A percentile compares a stretch with the other conserved stretches of the same genome.
Conservation (phyloP, 108 stramenopile species). For the Skeletonema menzelii region DNA sequence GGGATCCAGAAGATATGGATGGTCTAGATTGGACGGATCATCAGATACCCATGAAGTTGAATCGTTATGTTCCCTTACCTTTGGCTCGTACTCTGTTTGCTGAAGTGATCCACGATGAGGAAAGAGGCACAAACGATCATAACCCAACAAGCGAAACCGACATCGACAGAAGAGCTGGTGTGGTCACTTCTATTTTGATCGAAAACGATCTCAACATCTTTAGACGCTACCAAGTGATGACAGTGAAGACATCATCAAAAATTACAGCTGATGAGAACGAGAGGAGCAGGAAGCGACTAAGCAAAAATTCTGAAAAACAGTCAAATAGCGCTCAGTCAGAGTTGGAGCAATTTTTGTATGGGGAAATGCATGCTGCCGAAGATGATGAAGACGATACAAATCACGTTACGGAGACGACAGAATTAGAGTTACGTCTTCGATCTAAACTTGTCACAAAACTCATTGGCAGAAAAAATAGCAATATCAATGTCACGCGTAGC, state of each 20-base stretch:
- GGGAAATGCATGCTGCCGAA: slow-evolving; percentile 22
- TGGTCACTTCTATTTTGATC: slow-evolving; percentile 26
- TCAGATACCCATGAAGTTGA: slow-evolving; percentile 11
- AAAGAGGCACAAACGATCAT: background rate
- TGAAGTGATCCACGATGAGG: slow-evolving; percentile 29
- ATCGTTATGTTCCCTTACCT: slow-evolving; percentile 33
- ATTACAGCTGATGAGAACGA: slow-evolving; percentile 1
- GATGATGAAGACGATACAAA: slow-evolving; percentile 15
- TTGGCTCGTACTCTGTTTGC: slow-evolving; percentile 28
- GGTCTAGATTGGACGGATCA: slow-evolving; percentile 13
- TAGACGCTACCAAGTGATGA: slow-evolving; percentile 36
- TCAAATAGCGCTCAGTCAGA: slow-evolving; percentile 18
- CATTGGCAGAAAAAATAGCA: background rate
- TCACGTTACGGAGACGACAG: slow-evolving; percentile 18
- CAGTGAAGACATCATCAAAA: slow-evolving; percentile 28
- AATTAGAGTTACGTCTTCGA: slow-evolving; percentile 38
- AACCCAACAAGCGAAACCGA: slow-evolving; percentile 7
- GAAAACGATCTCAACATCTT: slow-evolving; percentile 32
- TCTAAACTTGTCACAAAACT: slow-evolving; percentile 11
- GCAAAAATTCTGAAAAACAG: slow-evolving; percentile 4
- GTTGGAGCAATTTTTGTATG: slow-evolving; percentile 35
- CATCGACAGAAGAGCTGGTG: background rate
- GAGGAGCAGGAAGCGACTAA: slow-evolving; percentile 26
- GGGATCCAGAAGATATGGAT: background rate
- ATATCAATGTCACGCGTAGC: background rate